Base-by-base conservation (phyloP, 805 yeast genomes). In the Candida andamanensis region DNA sequence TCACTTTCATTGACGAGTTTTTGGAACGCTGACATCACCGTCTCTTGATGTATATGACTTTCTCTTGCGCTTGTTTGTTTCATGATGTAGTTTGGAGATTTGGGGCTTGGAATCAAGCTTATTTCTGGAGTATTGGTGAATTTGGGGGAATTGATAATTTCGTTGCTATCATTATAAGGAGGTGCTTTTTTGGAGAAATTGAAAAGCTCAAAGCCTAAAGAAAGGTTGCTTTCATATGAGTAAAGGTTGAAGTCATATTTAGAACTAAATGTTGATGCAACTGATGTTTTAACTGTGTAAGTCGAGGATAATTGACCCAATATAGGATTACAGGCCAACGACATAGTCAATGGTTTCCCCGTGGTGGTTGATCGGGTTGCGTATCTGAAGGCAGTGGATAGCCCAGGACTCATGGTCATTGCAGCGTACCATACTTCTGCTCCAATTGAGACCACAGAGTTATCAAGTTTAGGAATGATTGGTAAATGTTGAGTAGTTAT, bases 381-480 rank as follows among this genome's bases (percentile, higher is more conserved):
- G 53, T 92, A 90, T 27, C 97, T 61, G 29, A 86, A 54, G 0
- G 95, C 90, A 2, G 94, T 75, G 0, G 95, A 85, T 13, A 89
- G 52, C 0, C 97, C 97, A 0, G 97, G 97, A 37, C 90, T 80
- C 72, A 85, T 80, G 28, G 84, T 80, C 27, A 71, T 55, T 1
- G 86, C 76, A 1, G 95, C 95, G 45, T 82, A 83, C 90, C 95
- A 92, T 4, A 86, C 42, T 58, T 92, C 98, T 7, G 82, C 74
- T 1, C 98, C 98, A 0, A 85, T 44, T 0, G 87, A 77, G 1
- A 78, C 69, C 26, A 76, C 76, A 10, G 92, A 78, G 37, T 75
- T 76, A 46, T 74, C 78, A 45, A 76, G 63, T 15, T 60, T 60
- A 19, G 68, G 67, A 3, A 60, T 51, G 6, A 47, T 42, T n/a